phyloP scores from a whole-genome alignment of 495 filamentous ascomycete genomes.

The Penicillium samsonianum region DNA sequence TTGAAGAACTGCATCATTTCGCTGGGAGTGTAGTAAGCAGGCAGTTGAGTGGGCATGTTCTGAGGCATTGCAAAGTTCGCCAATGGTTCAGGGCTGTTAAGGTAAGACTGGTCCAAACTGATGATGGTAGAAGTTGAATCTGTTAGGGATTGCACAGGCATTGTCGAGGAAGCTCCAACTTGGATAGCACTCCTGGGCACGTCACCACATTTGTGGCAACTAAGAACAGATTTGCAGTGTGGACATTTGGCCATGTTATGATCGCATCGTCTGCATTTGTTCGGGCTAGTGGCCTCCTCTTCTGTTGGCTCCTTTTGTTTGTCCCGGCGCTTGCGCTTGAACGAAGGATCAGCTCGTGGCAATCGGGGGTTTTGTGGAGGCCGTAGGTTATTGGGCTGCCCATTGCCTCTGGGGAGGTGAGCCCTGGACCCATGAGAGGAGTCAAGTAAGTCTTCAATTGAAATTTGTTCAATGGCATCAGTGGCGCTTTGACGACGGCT shows the following conservation, averaged over 20 bases:
- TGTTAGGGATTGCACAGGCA: not conserved
- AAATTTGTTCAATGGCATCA: not conserved
- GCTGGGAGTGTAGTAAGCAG: not conserved
- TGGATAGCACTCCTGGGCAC: not conserved
- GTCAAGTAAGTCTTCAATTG: not conserved
- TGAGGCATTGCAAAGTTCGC: not conserved
- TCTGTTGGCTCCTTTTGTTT: not conserved
- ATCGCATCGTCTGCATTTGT: not conserved
- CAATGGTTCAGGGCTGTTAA: not conserved
- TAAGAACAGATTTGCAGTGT: not conserved
- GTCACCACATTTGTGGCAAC: slow-evolving; percentile 5
- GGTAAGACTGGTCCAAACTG: not conserved
- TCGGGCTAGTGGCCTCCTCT: not conserved
- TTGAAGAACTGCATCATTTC: not conserved
- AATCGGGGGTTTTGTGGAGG: not conserved
- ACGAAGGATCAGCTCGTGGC: not conserved
- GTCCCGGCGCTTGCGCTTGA: not conserved
- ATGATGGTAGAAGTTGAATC: not conserved
- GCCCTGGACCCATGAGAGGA: not conserved
- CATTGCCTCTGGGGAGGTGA: not conserved
- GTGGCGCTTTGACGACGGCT: not conserved
- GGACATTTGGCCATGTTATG: not conserved
- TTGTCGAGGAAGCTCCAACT: not conserved
- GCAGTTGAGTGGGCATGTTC: not conserved
- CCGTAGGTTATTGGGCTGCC: not conserved